Percentiles rank a stretch among this genome's conserved stretches.
Conservation (phyloP, 306 rosid species). For the Lathyrus oleraceus region DNA sequence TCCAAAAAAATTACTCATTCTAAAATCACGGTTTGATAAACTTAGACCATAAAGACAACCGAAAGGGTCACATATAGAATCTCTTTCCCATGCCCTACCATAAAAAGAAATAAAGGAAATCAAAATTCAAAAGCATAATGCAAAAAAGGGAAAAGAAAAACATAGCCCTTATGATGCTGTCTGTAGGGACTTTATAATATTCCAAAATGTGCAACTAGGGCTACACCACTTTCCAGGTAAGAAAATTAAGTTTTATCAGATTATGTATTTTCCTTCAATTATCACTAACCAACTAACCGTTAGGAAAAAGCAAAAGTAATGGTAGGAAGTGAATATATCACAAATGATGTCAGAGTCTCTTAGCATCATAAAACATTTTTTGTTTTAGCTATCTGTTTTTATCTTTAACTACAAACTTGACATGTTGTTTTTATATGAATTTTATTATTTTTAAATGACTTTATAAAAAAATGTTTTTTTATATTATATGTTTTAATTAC, state of each 20-base stretch:
- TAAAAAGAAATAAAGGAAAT: neutral
- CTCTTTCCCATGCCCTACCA: neutral
- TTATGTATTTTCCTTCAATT: neutral
- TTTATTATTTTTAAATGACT: too few species aligned
- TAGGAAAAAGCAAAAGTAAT: neutral
- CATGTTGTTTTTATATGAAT: neutral
- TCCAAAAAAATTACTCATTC: neutral
- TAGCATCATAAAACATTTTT: neutral
- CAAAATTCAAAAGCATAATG: constrained; percentile 2
- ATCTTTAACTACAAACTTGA: neutral
- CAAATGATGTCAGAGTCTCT: neutral
- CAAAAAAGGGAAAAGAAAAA: neutral
- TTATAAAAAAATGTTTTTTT: too few species aligned
- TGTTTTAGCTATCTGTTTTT: neutral
- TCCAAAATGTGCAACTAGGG: neutral
- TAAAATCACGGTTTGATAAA: constrained; percentile 1
- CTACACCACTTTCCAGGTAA: neutral
- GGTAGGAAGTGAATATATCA: neutral
- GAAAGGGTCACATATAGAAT: neutral
- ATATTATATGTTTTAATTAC: too few species aligned
- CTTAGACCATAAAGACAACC: neutral
- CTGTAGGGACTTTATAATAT: constrained; percentile 3
- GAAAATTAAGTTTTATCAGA: neutral
- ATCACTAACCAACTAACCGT: constrained; percentile 2
- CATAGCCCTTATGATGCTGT: constrained; percentile 8